Evolutionary conservation across 805 yeast species (phyloP).

Genomic region (Yamadazyma takamatsuzukensis): DNA sequence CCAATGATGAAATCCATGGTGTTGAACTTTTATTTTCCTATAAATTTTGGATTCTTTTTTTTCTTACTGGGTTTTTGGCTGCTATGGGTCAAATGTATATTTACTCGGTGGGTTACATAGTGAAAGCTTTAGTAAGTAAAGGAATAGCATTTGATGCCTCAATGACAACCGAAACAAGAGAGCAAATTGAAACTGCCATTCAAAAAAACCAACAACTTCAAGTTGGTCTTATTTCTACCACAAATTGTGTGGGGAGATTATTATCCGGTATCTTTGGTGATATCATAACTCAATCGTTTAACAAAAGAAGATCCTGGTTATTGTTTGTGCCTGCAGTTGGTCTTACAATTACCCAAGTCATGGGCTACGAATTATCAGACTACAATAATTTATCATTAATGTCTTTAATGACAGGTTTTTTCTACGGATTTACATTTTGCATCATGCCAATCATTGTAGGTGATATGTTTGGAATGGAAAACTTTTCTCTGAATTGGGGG

Average conservation of each 20-base stretch:
- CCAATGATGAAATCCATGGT: conserved; percentile 5
- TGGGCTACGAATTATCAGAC: conserved; percentile 35
- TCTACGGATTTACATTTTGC: conserved; percentile 72
- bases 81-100: conserved; percentile 46
- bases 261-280: conserved; percentile 65
- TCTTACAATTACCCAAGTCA: conserved; percentile 46
- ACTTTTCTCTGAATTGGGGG: conserved; percentile 75
- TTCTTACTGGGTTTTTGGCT: conserved; percentile 37
- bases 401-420: conserved; percentile 61
- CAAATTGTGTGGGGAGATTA: conserved; percentile 66
- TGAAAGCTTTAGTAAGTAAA: conserved; percentile 29
- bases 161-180: conserved; percentile 7
- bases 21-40: conserved; percentile 6
- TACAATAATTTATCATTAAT: conserved; percentile 42
- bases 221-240: conserved; percentile 66
- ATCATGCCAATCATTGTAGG: conserved; percentile 73
- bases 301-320: conserved; percentile 50
- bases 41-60: conserved; percentile 37
- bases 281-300: conserved; percentile 42
- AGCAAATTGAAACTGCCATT: conserved; percentile 28
- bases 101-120: conserved; percentile 44
- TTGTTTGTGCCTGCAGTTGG: conserved; percentile 50
- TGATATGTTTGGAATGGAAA: conserved; percentile 65
- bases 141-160: conserved; percentile 22
- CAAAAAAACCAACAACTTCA: conserved; percentile 64